Evolutionary conservation across 163 green algal genomes (phyloP), one percentile per base, ranked within the genome.

Genomic region (Chlorella variabilis): DNA sequence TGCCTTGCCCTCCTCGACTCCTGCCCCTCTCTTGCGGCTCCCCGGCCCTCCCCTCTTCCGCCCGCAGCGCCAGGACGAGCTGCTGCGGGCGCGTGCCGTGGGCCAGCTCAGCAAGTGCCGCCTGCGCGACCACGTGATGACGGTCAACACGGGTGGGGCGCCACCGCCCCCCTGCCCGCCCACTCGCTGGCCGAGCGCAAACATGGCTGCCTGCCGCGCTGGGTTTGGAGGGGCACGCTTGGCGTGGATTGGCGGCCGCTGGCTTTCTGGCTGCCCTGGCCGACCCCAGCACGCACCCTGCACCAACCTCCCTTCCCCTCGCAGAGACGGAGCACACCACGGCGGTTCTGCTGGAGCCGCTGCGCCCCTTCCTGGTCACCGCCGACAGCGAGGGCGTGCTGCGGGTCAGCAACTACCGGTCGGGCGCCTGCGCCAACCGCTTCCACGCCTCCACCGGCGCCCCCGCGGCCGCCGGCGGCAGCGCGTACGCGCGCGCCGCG

Each of bases 261-360:
- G 15, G 11, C 45, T 54, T 11, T 54, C 45, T 54, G 45, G 11
- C 45, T 54, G 45, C n/a, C n/a, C n/a, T n/a, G n/a, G n/a, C n/a
- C n/a, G n/a, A n/a, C n/a, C n/a, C n/a, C n/a, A n/a, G n/a, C n/a
- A n/a, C n/a, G n/a, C n/a, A n/a, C n/a, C n/a, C n/a, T n/a, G n/a
- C n/a, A n/a, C n/a, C n/a, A 7, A n/a, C 42, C 69, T 4, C 42
- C 1, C 42, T n/a, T 23, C 42, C 4, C 2, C 15, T 17, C 29
- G 71, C 56, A 80, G 73, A 80, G n/a, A 54, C 75, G 59, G 82
- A 83, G 59, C 84, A 67, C 77, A 93, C 69, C 21, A 62, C 90
- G 15, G 88, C 90, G 1, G 65, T 97, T 31, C 68, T 91, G 66
- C 93, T 97, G 85, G 93, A 97, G 83, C 89, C 92, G 56, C 93